These are phyloP conservation scores for Metarhizium guizhouense DNA, from an alignment of 2,329 filamentous ascomycete species.

Conservation along the genomic window DNA sequence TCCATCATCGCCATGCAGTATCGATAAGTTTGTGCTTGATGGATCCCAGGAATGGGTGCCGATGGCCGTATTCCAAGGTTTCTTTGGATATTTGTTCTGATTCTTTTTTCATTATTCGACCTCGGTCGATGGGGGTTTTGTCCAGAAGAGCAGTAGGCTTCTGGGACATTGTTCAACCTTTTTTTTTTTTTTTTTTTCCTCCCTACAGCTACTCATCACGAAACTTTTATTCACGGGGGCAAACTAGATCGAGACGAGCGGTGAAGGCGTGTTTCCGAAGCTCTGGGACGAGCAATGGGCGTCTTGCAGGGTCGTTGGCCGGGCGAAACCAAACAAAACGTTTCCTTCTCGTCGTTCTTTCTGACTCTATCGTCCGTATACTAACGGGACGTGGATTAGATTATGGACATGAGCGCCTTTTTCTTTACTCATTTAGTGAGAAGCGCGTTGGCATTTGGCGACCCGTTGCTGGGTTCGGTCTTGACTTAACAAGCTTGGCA, in stretches of 20 bases:
- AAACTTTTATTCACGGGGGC: background rate
- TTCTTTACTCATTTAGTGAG: background rate
- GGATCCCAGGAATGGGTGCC: too few species aligned
- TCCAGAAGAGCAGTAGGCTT: constrained; percentile 18
- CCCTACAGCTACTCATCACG: background rate
- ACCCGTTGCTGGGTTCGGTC: background rate
- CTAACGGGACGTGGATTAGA: background rate
- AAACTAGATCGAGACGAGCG: background rate
- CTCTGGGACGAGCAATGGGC: constrained; percentile 17
- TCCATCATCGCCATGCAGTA: too few species aligned
- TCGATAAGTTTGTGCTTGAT: too few species aligned
- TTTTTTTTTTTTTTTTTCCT: background rate
- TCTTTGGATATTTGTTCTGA: background rate
- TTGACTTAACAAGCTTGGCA: background rate
- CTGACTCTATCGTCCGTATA: background rate
- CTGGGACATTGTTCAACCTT: constrained; percentile 5
- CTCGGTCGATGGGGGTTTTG: background rate
- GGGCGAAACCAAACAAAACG: background rate
- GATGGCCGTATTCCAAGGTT: background rate
- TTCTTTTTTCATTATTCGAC: background rate
- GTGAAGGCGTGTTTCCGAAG: background rate
- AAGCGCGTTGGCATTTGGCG: background rate
- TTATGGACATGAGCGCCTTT: background rate
- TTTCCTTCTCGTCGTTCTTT: background rate
- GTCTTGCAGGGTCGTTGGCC: constrained; percentile 10